Conservation (phyloP, 306 rosid genomes). For the Argentina anserina region DNA sequence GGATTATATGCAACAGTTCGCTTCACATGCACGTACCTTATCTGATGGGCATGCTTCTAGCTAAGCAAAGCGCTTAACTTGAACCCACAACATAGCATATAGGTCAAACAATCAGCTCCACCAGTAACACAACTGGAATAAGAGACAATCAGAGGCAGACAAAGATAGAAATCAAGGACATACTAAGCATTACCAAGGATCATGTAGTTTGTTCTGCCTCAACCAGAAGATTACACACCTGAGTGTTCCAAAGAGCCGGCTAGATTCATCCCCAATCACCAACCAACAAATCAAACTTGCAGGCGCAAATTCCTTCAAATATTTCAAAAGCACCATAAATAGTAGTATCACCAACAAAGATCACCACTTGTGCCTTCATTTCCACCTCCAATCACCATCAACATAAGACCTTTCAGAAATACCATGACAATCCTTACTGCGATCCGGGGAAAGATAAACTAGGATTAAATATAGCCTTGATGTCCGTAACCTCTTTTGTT, state of each 20-base stretch:
- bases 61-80: no score
- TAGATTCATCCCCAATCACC: background rate
- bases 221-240: background rate
- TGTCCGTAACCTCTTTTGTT: slow-evolving; percentile 35
- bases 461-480: slow-evolving; percentile 11
- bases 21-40: no score
- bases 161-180: no score
- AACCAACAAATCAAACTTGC: background rate
- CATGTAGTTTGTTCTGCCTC: background rate
- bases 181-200: no score
- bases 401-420: background rate
- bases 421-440: background rate
- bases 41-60: no score
- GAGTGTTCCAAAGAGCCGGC: background rate
- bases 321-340: background rate
- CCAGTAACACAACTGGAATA: no score
- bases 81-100: no score
- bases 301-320: background rate
- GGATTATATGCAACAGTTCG: no score
- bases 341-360: background rate
- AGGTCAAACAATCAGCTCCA: no score
- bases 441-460: background rate
- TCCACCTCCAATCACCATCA: slow-evolving; percentile 8
- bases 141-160: no score
- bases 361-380: background rate